phyloP scores from a whole-genome alignment of 2,329 filamentous ascomycete species.

The Cryoendolithus antarcticus region DNA sequence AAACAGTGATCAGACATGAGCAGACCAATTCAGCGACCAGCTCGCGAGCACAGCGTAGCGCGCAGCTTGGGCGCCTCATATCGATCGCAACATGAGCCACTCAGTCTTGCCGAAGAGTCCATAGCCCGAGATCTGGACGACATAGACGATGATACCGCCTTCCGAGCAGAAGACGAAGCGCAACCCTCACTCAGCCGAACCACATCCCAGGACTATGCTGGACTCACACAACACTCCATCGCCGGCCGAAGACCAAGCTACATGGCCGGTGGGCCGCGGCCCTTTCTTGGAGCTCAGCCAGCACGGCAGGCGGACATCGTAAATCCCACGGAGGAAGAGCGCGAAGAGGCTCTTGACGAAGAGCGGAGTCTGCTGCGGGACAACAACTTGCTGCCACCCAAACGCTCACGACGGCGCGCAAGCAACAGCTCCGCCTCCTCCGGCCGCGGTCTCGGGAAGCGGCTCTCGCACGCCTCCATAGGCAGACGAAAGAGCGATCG shows the following conservation, averaged over 20 bases:
- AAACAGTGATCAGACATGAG: too few species aligned
- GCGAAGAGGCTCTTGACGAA: slow-evolving; percentile 41
- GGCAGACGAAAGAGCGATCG: slow-evolving; percentile 4
- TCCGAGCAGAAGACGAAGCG: slow-evolving; percentile 11
- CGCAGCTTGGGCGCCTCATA: too few species aligned
- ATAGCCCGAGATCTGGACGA: slow-evolving; percentile 21
- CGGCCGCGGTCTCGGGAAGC: slow-evolving; percentile 8
- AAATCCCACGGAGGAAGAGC: slow-evolving; percentile 33
- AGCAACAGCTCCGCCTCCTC: slow-evolving; percentile 9
- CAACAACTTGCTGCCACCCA: slow-evolving; percentile 45
- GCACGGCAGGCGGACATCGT: slow-evolving; percentile 25
- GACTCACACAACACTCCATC: slow-evolving; percentile 34
- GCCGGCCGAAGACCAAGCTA: slow-evolving; percentile 59
- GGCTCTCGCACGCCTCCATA: slow-evolving; percentile 10
- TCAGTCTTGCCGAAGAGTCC: slow-evolving; percentile 19
- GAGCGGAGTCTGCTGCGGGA: slow-evolving; percentile 47
- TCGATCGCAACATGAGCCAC: too few species aligned
- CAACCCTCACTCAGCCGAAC: slow-evolving; percentile 8
- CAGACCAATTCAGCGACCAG: too few species aligned
- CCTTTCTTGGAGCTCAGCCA: slow-evolving; percentile 52
- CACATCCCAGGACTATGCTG: slow-evolving; percentile 7
- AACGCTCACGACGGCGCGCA: slow-evolving; percentile 28
- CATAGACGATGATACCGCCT: slow-evolving; percentile 9
- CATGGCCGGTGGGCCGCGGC: slow-evolving; percentile 59
- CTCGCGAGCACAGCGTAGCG: too few species aligned